Conservation (phyloP, 345 rosid species). For the Pugionium dolabratum region DNA sequence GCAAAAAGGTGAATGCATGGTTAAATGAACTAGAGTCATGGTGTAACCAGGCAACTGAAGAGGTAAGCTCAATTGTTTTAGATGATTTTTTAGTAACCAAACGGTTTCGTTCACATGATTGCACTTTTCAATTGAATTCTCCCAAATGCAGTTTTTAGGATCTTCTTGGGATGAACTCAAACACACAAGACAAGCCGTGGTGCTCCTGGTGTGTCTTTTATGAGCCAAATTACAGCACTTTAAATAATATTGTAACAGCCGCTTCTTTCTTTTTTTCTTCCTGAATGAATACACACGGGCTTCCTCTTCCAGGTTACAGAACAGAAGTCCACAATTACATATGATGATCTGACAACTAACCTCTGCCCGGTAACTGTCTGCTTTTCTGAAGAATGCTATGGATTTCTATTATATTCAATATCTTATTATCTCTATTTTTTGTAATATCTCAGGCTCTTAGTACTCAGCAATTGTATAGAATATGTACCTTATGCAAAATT, state of each 20-base stretch:
- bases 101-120: not conserved
- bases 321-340: constrained; percentile 76
- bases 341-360: constrained; percentile 80
- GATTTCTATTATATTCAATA: not conserved
- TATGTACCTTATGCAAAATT: constrained; percentile 71
- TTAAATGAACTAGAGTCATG: constrained; percentile 77
- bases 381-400: constrained; percentile 20
- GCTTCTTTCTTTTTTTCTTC: not conserved
- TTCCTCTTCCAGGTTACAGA: constrained; percentile 62
- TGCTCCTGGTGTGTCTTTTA: constrained; percentile 65
- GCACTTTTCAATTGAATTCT: not conserved
- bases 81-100: not conserved
- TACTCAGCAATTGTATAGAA: constrained; percentile 82
- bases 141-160: constrained; percentile 66
- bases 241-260: constrained; percentile 1
- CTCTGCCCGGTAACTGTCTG: constrained; percentile 75
- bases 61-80: constrained; percentile 45
- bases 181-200: constrained; percentile 82
- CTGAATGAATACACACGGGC: constrained; percentile 8
- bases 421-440: constrained; percentile 15
- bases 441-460: constrained; percentile 60
- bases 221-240: constrained; percentile 25
- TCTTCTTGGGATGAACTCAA: constrained; percentile 90
- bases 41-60: constrained; percentile 69
- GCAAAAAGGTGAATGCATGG: constrained; percentile 78